Conservation (phyloP, 1,284 basidiomycete species). For the Cutaneotrichosporon mucoides region DNA sequence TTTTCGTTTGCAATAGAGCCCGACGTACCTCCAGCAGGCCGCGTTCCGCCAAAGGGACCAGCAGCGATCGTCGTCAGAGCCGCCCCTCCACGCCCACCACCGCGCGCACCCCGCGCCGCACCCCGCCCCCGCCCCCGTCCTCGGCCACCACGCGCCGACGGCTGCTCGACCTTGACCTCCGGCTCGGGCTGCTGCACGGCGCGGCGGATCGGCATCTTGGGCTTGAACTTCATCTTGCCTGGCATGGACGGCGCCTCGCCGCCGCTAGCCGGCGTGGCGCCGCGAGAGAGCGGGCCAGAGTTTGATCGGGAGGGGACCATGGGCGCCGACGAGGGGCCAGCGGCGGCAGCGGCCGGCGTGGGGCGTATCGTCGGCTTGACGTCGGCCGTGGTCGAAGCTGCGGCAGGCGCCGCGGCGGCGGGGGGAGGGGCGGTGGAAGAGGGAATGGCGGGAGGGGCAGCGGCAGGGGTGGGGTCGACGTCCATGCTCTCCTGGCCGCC, state of each 20-base stretch:
- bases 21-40: constrained; percentile 4
- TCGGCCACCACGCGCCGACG: neutral
- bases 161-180: constrained; percentile 11
- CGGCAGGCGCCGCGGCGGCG: no score
- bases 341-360: no score
- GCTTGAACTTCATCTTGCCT: constrained; percentile 47
- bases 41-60: constrained; percentile 17
- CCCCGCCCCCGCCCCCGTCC: neutral
- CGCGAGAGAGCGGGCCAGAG: neutral
- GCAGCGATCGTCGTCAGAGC: constrained; percentile 14
- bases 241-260: constrained; percentile 3
- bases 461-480: neutral
- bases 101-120: constrained; percentile 29
- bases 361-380: neutral
- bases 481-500: constrained; percentile 4
- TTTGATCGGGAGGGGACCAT: constrained; percentile 1
- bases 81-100: constrained; percentile 55
- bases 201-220: constrained; percentile 41
- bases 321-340: neutral
- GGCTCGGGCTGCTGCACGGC: constrained; percentile 23
- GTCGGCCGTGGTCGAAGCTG: neutral
- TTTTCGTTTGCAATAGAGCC: neutral
- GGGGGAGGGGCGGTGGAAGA: neutral
- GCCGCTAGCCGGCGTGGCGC: neutral
- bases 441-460: neutral